A percentile compares a stretch with the other conserved stretches of the same genome.
These are phyloP conservation scores for Cercospora zeina DNA, from an alignment of 2,329 filamentous ascomycete genomes.

Conservation along the genomic window DNA sequence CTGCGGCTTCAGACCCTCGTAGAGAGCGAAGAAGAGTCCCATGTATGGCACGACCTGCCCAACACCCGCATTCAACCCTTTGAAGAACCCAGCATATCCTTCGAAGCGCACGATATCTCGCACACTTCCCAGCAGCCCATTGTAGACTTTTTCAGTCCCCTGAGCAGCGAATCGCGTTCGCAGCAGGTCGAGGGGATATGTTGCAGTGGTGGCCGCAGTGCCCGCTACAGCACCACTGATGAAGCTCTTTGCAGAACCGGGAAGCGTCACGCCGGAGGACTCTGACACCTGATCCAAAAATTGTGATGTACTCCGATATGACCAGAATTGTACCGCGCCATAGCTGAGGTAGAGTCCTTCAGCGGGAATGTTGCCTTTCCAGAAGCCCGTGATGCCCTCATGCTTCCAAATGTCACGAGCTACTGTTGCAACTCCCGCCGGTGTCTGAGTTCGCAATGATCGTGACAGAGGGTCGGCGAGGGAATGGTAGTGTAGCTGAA, in stretches of 20 bases:
- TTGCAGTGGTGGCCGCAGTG: slow-evolving; percentile 74
- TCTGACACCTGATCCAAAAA: slow-evolving; percentile 59
- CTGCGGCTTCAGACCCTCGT: slow-evolving; percentile 67
- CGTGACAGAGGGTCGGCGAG: slow-evolving; percentile 70
- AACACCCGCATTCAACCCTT: slow-evolving; percentile 76
- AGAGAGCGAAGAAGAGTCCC: slow-evolving; percentile 91
- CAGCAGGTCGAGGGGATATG: slow-evolving; percentile 90
- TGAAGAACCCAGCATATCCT: slow-evolving; percentile 79
- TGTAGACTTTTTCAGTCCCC: slow-evolving; percentile 76
- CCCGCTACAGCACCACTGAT: slow-evolving; percentile 80
- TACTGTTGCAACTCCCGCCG: slow-evolving; percentile 33
- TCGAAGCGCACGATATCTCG: slow-evolving; percentile 73
- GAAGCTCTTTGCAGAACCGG: slow-evolving; percentile 73
- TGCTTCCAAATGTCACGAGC: slow-evolving; percentile 68
- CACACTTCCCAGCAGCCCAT: slow-evolving; percentile 67
- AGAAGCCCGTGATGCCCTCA: slow-evolving; percentile 82
- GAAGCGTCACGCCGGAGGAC: slow-evolving; percentile 56
- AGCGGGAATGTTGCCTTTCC: slow-evolving; percentile 97
- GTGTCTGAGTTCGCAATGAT: slow-evolving; percentile 38
- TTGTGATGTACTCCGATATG: slow-evolving; percentile 75
- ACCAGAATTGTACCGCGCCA: slow-evolving; percentile 82
- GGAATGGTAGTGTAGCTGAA: slow-evolving; percentile 89
- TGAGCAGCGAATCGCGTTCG: slow-evolving; percentile 97
- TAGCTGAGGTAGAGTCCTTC: slow-evolving; percentile 94
- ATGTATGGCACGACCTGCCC: slow-evolving; percentile 93